Percentiles rank a stretch among this genome's conserved stretches.
phyloP scores from a whole-genome alignment of 352 stramenopile genomes.

The Phytophthora pisi region DNA sequence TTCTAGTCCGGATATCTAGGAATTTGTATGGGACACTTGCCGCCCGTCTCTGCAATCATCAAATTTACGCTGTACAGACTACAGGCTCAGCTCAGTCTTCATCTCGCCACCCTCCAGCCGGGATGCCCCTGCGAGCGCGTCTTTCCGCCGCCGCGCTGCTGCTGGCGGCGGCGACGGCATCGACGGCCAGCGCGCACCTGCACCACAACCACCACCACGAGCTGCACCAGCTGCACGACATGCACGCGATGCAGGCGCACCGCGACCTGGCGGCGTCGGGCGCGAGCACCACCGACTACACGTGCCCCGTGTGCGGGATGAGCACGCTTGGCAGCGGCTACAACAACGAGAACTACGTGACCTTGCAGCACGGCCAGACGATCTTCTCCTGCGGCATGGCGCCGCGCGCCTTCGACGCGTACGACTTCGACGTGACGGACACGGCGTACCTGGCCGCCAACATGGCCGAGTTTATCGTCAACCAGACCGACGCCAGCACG shows the following conservation, averaged over 20 bases:
- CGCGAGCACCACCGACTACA: slow-evolving; percentile 54
- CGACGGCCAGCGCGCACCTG: slow-evolving; percentile 25
- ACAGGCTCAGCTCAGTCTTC: slow-evolving; percentile 17
- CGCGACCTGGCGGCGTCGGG: slow-evolving; percentile 33
- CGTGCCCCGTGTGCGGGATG: slow-evolving; percentile 80
- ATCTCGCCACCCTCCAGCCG: slow-evolving; percentile 9
- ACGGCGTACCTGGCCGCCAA: slow-evolving; percentile 76
- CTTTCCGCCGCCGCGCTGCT: slow-evolving; percentile 20
- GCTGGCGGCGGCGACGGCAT: slow-evolving; percentile 7
- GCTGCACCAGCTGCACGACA: slow-evolving; percentile 42
- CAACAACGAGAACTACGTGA: slow-evolving; percentile 71
- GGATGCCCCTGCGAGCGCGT: slow-evolving; percentile 24
- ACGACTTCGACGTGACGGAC: slow-evolving; percentile 69
- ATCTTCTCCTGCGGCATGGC: slow-evolving; percentile 85
- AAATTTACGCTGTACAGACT: slow-evolving; percentile 8
- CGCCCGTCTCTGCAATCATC: slow-evolving; percentile 18
- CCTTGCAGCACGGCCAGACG: slow-evolving; percentile 59
- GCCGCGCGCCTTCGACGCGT: slow-evolving; percentile 45
- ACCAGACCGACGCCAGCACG: slow-evolving; percentile 47
- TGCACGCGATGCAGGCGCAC: slow-evolving; percentile 34
- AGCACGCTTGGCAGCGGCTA: slow-evolving; percentile 55
- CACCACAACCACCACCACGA: slow-evolving; percentile 40
- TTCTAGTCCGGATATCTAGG: background rate
- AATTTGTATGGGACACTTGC: slow-evolving; percentile 9
- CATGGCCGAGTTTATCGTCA: slow-evolving; percentile 59